Percentiles rank a stretch among this genome's conserved stretches.
Evolutionary conservation across 257 asterid species (phyloP).

Genomic region (Pogostemon cablin): DNA sequence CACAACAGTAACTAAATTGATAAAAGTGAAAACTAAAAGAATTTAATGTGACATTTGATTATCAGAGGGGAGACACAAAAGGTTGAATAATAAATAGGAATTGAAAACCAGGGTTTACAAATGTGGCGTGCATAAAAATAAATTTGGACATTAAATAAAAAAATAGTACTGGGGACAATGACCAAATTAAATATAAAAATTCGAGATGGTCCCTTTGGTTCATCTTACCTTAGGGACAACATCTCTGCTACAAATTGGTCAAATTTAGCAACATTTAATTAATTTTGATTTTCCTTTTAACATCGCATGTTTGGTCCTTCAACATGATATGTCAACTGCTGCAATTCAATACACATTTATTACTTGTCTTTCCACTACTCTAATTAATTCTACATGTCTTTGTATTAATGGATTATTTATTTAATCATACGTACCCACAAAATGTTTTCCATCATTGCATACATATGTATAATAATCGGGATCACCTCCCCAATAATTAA

Average conservation of each 20-base stretch:
- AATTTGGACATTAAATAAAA: too few species aligned
- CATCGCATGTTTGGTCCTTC: conserved; percentile 15
- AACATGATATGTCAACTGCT: conserved; percentile 30
- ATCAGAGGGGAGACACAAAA: too few species aligned
- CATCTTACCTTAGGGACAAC: conserved; percentile 22
- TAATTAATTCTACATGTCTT: background rate
- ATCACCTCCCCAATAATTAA: too few species aligned
- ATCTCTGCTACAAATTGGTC: conserved; percentile 35
- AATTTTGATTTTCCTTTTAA: conserved; percentile 23
- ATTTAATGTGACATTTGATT: too few species aligned
- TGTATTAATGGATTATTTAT: background rate
- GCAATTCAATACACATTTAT: conserved; percentile 22
- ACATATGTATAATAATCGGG: too few species aligned
- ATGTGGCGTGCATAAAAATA: too few species aligned
- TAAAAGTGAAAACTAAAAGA: too few species aligned
- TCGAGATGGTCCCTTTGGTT: conserved; percentile 29
- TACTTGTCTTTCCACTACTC: conserved; percentile 4
- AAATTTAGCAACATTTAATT: conserved; percentile 22
- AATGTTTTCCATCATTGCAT: too few species aligned
- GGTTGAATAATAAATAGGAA: too few species aligned
- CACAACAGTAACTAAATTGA: too few species aligned
- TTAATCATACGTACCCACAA: background rate
- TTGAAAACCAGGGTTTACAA: too few species aligned
- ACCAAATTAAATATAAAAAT: background rate
- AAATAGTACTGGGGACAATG: background rate